Evolutionary conservation across 2,329 filamentous ascomycete species (phyloP).

Genomic region (Paecilomyces variotii): DNA sequence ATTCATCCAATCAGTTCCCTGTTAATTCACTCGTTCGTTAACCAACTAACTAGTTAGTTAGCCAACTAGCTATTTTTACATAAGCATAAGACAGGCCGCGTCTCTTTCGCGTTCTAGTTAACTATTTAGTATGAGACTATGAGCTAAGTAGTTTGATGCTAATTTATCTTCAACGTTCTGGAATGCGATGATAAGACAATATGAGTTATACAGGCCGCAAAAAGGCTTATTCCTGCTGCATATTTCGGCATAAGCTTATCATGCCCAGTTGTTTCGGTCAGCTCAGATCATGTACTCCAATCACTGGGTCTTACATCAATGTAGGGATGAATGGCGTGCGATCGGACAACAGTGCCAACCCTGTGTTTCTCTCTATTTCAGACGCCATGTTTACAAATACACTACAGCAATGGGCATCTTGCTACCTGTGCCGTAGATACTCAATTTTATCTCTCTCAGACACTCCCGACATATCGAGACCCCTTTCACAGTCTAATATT

Average conservation of each 20-base stretch:
- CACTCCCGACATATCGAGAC: not conserved
- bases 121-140: constrained; percentile 1
- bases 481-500: not conserved
- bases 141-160: constrained; percentile 10
- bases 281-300: not conserved
- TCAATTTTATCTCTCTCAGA: not conserved
- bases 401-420: not conserved
- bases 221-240: not conserved
- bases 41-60: no score
- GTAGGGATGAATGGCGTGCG: not conserved
- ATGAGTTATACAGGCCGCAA: not conserved
- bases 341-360: not conserved
- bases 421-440: not conserved
- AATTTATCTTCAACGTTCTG: constrained; percentile 13
- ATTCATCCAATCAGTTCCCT: no score
- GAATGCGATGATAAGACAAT: not conserved
- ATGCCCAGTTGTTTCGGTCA: not conserved
- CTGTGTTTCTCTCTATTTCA: not conserved
- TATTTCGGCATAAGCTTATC: not conserved
- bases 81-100: not conserved
- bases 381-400: not conserved
- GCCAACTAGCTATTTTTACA: not conserved
- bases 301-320: not conserved
- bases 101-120: not conserved
- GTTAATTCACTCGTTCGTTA: no score